Base-by-base conservation (phyloP, 257 asterid species). In the Pogostemon cablin region DNA sequence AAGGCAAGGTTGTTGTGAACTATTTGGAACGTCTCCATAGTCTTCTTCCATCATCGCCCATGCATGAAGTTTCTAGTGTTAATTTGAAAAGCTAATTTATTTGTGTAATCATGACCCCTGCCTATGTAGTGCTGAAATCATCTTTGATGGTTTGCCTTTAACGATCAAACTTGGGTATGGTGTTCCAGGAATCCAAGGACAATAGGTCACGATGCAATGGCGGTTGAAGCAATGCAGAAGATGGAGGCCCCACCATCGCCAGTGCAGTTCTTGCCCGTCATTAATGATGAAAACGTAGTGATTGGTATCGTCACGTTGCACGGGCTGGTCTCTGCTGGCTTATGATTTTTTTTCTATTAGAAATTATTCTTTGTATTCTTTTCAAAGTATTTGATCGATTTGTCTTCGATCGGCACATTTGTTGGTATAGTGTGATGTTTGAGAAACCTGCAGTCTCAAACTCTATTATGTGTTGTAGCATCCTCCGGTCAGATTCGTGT, bases 171-270 rank as follows among this genome's bases (percentile, higher is more conserved):
- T 12, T 44, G 3, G 60, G 2, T 52, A 6, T 25, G 49, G 68
- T 58, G 62, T 80, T 79, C 38, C 93, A 92, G 98, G 90, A 80
- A 84, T 39, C 97, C 98, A 1, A 92, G 98, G 84, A 90, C 91
- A 25, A 90, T 89, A 6, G 78, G 80, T 7, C 91, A 91, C 0
- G 95, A 92, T 12, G 90, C 95, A 44, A 88, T 93, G 98, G 98
- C 98, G 20, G 90, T 84, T 3, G 97, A 86, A 58, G 98, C 98
- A 77, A 90, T 90, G 97, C 84, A 90, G 83, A 90, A 87, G 83
- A 93, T 93, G 98, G 98, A 93, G 74, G 77, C 98, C 72, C 90
- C 95, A 7, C 98, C 98, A 67, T 87, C 97, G n/a, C 90, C 98
- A 0, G 98, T 93, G 64, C 98, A 93, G 73, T 88, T 93, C 85